phyloP scores from a whole-genome alignment of 257 asterid species.

The Salvia hispanica region DNA sequence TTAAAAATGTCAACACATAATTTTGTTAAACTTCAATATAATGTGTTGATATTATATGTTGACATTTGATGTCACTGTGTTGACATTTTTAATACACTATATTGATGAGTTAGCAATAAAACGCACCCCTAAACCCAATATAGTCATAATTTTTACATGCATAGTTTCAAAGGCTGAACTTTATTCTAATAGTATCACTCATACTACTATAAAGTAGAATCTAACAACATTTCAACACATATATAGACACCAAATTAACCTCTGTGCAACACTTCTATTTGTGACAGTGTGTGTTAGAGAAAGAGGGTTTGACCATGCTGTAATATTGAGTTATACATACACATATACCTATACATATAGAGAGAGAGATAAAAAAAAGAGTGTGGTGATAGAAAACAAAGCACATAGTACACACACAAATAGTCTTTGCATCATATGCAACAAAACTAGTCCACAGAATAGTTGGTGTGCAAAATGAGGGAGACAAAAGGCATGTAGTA shows the following conservation, averaged over 20 bases:
- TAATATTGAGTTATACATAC: constrained; percentile 28
- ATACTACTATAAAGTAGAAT: not conserved
- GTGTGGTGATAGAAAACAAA: constrained; percentile 1
- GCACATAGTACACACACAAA: constrained; percentile 34
- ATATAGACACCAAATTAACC: not conserved
- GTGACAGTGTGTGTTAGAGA: not conserved
- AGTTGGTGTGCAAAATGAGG: constrained; percentile 42
- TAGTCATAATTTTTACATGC: too few relatives aligned
- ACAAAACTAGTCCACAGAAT: constrained; percentile 42
- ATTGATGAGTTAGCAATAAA: too few relatives aligned
- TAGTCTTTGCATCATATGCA: constrained; percentile 31
- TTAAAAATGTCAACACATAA: too few relatives aligned
- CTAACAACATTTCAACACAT: not conserved
- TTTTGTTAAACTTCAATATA: too few relatives aligned
- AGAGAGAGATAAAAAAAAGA: too few relatives aligned
- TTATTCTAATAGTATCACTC: not conserved
- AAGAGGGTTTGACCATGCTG: constrained; percentile 40
- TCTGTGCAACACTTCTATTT: not conserved
- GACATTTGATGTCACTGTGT: too few relatives aligned
- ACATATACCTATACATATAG: not conserved
- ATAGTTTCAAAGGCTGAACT: not conserved
- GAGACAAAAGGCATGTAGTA: constrained; percentile 62
- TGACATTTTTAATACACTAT: too few relatives aligned
- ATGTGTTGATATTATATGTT: too few relatives aligned
- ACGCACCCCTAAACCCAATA: too few relatives aligned